Percentiles rank a stretch among this genome's conserved stretches.
phyloP scores from a whole-genome alignment of 495 filamentous ascomycete genomes.

The Parmelia sp. region DNA sequence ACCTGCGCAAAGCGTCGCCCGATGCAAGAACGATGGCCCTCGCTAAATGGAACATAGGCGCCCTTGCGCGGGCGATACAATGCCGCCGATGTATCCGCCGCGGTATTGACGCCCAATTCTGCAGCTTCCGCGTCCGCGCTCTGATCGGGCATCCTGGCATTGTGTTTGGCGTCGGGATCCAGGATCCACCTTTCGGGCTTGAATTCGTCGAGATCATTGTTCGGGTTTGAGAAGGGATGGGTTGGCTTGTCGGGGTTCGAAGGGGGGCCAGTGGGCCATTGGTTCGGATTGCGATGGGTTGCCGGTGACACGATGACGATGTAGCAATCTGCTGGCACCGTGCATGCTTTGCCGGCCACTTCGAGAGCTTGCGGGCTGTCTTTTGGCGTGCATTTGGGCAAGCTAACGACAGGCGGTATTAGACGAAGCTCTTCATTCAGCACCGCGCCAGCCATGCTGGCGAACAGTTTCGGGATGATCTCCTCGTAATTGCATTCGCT shows the following conservation, averaged over 20 bases:
- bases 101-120: conserved; percentile 12
- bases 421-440: conserved; percentile 63
- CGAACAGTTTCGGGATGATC: conserved; percentile 50
- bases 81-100: conserved; percentile 44
- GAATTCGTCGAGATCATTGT: conserved; percentile 44
- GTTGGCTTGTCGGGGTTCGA: conserved; percentile 22
- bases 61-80: conserved; percentile 52
- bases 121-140: conserved; percentile 18
- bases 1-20: conserved; percentile 66
- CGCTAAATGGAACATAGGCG: conserved; percentile 63
- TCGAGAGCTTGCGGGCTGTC: conserved; percentile 45
- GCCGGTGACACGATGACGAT: conserved; percentile 44
- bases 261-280: conserved; percentile 38
- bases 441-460: conserved; percentile 57
- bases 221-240: conserved; percentile 24
- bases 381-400: conserved; percentile 52
- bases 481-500: conserved; percentile 56
- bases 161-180: conserved; percentile 33
- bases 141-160: conserved; percentile 17
- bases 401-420: conserved; percentile 52
- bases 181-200: conserved; percentile 53
- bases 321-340: conserved; percentile 42
- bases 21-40: conserved; percentile 60
- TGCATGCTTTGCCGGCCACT: conserved; percentile 42
- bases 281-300: conserved; percentile 54